Conservation (phyloP, 2,329 filamentous ascomycete species). For the Penicillium sp. region DNA sequence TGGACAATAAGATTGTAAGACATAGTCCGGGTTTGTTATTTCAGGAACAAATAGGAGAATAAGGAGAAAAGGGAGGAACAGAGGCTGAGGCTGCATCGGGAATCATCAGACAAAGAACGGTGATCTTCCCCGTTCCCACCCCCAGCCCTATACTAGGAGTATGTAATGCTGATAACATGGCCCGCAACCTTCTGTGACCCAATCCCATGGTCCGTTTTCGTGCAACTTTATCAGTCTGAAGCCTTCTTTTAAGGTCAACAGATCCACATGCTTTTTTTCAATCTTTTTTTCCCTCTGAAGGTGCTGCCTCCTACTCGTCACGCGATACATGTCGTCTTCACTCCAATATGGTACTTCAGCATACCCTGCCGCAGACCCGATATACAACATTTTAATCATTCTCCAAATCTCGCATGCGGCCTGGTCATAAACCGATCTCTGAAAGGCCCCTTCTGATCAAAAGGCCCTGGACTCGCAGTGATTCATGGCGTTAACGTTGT, state of each 20-base stretch:
- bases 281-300: constrained; percentile 3
- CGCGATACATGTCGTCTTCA: constrained; percentile 21
- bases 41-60: not conserved
- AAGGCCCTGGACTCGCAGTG: constrained; percentile 6
- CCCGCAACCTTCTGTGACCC: constrained; percentile 26
- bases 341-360: constrained; percentile 27
- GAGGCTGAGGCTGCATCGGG: constrained; percentile 13
- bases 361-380: constrained; percentile 11
- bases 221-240: constrained; percentile 19
- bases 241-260: constrained; percentile 30
- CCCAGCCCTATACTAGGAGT: constrained; percentile 4
- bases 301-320: constrained; percentile 22
- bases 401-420: constrained; percentile 9
- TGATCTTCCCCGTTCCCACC: constrained; percentile 7
- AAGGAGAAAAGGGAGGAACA: not conserved
- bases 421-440: constrained; percentile 9
- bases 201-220: constrained; percentile 33
- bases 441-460: constrained; percentile 6
- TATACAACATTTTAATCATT: constrained; percentile 15
- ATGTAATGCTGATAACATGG: constrained; percentile 36
- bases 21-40: not conserved
- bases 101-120: constrained; percentile 23
- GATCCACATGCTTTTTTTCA: constrained; percentile 16
- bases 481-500: constrained; percentile 19
- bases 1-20: constrained; percentile 7